A percentile compares a stretch with the other conserved stretches of the same genome.
These are phyloP conservation scores for Helianthus tuberosus DNA, from an alignment of 129 eudicot genomes.

Conservation along the genomic window DNA sequence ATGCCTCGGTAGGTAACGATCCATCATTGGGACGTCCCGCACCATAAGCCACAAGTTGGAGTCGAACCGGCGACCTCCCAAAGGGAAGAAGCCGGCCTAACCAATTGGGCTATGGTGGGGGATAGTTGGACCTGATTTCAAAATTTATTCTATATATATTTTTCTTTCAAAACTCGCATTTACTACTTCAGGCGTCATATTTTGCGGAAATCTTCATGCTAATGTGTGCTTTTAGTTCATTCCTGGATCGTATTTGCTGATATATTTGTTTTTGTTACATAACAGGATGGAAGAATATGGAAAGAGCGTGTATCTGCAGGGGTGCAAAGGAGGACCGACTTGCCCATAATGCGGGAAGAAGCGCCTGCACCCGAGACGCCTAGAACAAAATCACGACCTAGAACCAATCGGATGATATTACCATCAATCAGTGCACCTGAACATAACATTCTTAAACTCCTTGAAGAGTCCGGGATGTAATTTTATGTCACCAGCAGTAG, in stretches of 20 bases:
- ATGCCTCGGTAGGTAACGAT: no score
- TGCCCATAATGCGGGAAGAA: conserved; percentile 35
- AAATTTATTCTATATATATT: background rate
- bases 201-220: background rate
- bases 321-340: conserved; percentile 47
- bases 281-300: conserved; percentile 94
- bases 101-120: no score
- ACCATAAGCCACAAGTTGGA: no score
- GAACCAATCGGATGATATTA: conserved; percentile 58
- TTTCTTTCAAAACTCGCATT: background rate
- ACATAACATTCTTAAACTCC: conserved; percentile 72
- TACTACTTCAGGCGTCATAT: background rate
- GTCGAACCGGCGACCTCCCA: no score
- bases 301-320: conserved; percentile 83
- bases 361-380: conserved; percentile 42
- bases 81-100: no score
- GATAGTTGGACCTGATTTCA: background rate
- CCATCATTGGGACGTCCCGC: no score
- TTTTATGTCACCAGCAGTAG: background rate
- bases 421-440: conserved; percentile 93
- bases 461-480: conserved; percentile 81
- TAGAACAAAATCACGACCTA: conserved; percentile 42
- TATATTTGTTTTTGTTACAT: background rate
- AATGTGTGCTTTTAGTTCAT: background rate
- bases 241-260: background rate